Evolutionary conservation across 2,329 filamentous ascomycete genomes (phyloP).

Genomic region (Nannizzia gypsea): DNA sequence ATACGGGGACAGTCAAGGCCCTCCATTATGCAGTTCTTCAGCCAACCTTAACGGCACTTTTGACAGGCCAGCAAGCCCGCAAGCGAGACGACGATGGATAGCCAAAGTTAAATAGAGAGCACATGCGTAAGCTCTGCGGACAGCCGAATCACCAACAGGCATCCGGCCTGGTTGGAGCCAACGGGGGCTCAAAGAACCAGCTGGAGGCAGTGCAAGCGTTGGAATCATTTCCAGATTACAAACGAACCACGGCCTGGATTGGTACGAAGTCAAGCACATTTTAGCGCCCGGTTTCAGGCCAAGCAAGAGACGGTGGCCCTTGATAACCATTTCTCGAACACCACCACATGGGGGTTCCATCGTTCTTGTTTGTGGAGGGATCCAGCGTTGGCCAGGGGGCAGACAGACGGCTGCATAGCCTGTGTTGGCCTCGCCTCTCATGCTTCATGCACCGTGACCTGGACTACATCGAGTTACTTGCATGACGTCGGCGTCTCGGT

Average conservation of each 20-base stretch:
- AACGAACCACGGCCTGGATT: background rate
- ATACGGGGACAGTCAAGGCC: background rate
- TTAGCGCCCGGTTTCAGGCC: slow-evolving; percentile 4
- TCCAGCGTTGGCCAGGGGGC: background rate
- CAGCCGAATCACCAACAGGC: background rate
- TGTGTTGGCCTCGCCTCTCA: background rate
- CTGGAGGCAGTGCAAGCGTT: background rate
- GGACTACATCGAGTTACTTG: background rate
- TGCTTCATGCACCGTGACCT: background rate
- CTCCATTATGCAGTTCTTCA: slow-evolving; percentile 3
- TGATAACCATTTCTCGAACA: background rate
- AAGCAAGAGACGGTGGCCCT: background rate
- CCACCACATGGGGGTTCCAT: background rate
- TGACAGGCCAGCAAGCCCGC: background rate
- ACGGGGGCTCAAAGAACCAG: background rate
- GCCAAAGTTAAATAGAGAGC: background rate
- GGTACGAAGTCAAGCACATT: background rate
- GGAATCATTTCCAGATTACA: background rate
- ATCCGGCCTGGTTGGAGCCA: background rate
- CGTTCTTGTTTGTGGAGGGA: background rate
- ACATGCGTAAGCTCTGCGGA: slow-evolving; percentile 1
- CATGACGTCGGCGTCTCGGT: background rate
- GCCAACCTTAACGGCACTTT: slow-evolving; percentile 1
- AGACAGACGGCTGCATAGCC: too few species aligned
- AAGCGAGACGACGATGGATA: background rate